Percentiles rank a stretch among this genome's conserved stretches.
Evolutionary conservation across 2,329 filamentous ascomycete species (phyloP).

Genomic region (Venturiaceae sp.): DNA sequence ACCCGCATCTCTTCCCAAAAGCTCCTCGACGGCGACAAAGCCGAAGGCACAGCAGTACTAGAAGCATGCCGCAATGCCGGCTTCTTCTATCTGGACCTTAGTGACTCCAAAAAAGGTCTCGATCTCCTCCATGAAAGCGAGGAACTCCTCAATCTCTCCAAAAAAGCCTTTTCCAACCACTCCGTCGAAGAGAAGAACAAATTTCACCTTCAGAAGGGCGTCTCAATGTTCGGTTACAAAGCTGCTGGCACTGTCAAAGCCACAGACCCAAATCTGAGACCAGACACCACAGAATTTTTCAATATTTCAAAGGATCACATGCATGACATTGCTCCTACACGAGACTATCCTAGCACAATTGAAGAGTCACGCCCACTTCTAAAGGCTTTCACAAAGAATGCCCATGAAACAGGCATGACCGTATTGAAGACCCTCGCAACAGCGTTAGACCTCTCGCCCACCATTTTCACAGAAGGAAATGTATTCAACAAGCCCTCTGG

Average conservation of each 20-base stretch:
- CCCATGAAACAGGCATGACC: slow-evolving; percentile 2
- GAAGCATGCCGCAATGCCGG: slow-evolving; percentile 7
- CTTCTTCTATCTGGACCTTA: slow-evolving; percentile 9
- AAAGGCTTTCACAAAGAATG: slow-evolving; percentile 4
- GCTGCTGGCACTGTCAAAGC: slow-evolving; percentile 7
- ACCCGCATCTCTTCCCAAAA: slow-evolving; percentile 30
- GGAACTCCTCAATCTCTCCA: neutral
- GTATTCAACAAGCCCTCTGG: slow-evolving; percentile 1
- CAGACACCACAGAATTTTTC: slow-evolving; percentile 7
- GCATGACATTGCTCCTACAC: slow-evolving; percentile 2
- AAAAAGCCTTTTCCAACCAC: slow-evolving; percentile 1
- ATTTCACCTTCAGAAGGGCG: slow-evolving; percentile 3
- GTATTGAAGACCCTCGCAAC: slow-evolving; percentile 2
- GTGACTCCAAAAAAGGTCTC: neutral
- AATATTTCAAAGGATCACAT: slow-evolving; percentile 8
- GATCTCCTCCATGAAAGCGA: neutral
- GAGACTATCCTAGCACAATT: slow-evolving; percentile 1
- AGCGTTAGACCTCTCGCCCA: neutral
- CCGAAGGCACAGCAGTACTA: neutral
- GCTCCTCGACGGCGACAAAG: slow-evolving; percentile 22
- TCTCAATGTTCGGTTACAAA: slow-evolving; percentile 8
- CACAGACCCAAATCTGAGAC: slow-evolving; percentile 3
- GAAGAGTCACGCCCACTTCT: neutral
- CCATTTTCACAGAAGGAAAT: slow-evolving; percentile 2
- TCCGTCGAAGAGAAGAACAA: slow-evolving; percentile 3